Evolutionary conservation across 495 filamentous ascomycete genomes (phyloP).

Genomic region (Talaromyces thailandensis): DNA sequence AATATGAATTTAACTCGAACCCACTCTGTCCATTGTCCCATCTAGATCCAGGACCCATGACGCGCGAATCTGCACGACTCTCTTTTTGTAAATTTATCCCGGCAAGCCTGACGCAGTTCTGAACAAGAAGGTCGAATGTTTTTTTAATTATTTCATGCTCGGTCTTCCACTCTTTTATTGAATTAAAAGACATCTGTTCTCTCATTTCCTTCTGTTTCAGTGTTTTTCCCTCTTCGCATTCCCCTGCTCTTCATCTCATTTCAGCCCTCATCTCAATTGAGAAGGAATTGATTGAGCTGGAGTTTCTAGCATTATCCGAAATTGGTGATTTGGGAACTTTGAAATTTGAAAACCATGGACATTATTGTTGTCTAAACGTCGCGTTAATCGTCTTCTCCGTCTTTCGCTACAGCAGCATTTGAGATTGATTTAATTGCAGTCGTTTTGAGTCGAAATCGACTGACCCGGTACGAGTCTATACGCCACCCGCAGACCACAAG

Average conservation of each 20-base stretch:
- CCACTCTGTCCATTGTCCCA: conserved; percentile 13
- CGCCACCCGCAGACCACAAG: not conserved
- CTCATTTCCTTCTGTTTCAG: conserved; percentile 4
- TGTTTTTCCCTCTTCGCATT: conserved; percentile 9
- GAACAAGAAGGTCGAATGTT: conserved; percentile 10
- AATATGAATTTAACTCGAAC: not conserved
- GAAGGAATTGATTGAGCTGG: not conserved
- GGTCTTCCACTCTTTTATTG: conserved; percentile 1
- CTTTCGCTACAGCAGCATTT: not conserved
- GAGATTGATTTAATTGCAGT: not conserved
- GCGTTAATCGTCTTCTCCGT: not conserved
- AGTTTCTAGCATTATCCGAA: not conserved
- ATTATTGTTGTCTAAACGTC: not conserved
- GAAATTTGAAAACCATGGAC: not conserved
- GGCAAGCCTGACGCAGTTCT: conserved; percentile 1
- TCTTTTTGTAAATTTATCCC: conserved; percentile 12
- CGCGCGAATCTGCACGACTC: conserved; percentile 26
- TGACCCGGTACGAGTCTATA: not conserved
- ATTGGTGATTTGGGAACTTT: not conserved
- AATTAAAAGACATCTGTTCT: conserved; percentile 6
- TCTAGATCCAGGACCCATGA: conserved; percentile 30
- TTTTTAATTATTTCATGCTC: not conserved
- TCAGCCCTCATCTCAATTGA: not conserved
- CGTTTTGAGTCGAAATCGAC: not conserved
- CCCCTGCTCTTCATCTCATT: not conserved